These are phyloP conservation scores for Calonectria fujianensis DNA, from an alignment of 2,329 filamentous ascomycete genomes.

Conservation along the genomic window DNA sequence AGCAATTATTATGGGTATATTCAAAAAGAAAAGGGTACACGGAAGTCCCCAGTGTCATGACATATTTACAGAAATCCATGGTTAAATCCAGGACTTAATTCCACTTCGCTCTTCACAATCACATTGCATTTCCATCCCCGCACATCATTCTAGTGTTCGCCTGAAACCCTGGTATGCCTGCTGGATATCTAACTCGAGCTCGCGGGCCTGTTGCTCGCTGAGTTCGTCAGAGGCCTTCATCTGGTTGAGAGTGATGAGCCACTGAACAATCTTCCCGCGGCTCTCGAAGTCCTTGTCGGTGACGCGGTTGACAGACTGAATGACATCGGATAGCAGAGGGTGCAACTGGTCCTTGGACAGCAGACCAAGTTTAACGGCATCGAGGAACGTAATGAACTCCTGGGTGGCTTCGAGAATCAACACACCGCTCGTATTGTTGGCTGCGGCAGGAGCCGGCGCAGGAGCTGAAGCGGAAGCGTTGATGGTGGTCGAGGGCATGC, in stretches of 20 bases:
- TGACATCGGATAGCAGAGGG: constrained; percentile 94
- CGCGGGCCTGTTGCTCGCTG: constrained; percentile 88
- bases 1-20: constrained; percentile 49
- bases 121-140: neutral
- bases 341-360: constrained; percentile 98
- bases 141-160: constrained; percentile 76
- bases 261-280: constrained; percentile 97
- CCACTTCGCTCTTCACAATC: constrained; percentile 36
- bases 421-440: constrained; percentile 73
- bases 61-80: constrained; percentile 24
- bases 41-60: constrained; percentile 25
- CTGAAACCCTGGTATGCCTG: constrained; percentile 97
- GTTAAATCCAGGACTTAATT: constrained; percentile 31
- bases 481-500: constrained; percentile 89
- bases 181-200: constrained; percentile 95
- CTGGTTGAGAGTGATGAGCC: constrained; percentile 97
- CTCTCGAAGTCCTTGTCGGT: constrained; percentile 96
- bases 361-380: constrained; percentile 93
- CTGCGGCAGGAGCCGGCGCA: constrained; percentile 64
- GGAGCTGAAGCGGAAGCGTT: constrained; percentile 70
- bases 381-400: constrained; percentile 98
- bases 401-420: constrained; percentile 94
- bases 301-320: constrained; percentile 97
- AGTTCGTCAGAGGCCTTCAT: constrained; percentile 97
- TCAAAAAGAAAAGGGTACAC: constrained; percentile 34